Conservation (phyloP, 805 yeast species). For the Wickerhamiella sorbophila region DNA sequence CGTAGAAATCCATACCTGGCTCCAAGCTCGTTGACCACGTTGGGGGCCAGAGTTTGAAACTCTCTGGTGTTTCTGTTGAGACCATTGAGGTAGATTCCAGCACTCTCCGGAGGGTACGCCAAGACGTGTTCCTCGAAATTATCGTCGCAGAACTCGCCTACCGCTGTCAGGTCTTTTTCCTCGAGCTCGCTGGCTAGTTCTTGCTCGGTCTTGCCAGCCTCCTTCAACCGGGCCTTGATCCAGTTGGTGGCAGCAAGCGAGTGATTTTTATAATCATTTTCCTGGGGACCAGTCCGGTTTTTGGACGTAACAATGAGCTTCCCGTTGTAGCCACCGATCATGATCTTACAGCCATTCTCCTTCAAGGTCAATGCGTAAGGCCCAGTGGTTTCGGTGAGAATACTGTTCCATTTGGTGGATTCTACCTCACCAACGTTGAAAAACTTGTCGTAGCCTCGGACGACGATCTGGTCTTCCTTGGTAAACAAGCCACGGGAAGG, state of each 20-base stretch:
- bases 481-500: conserved; percentile 79
- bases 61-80: conserved; percentile 50
- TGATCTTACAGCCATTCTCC: conserved; percentile 87
- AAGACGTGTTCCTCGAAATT: conserved; percentile 85
- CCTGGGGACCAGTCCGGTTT: conserved; percentile 63
- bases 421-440: conserved; percentile 63
- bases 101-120: conserved; percentile 45
- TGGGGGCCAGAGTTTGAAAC: conserved; percentile 54
- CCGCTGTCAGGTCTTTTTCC: conserved; percentile 55
- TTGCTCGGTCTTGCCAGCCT: conserved; percentile 27
- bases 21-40: conserved; percentile 47
- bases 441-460: conserved; percentile 89
- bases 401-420: conserved; percentile 35
- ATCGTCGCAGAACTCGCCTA: conserved; percentile 88
- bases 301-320: conserved; percentile 78
- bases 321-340: conserved; percentile 68
- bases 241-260: conserved; percentile 56
- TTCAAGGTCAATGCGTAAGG: conserved; percentile 74
- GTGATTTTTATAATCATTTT: conserved; percentile 39
- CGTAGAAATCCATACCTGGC: conserved; percentile 47
- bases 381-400: conserved; percentile 42
- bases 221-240: conserved; percentile 38
- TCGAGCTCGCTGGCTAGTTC: conserved; percentile 46
- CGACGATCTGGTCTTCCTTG: conserved; percentile 35
- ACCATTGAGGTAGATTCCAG: conserved; percentile 88